phyloP scores from a whole-genome alignment of 2,329 filamentous ascomycete species.

The Dactylella cylindrospora region DNA sequence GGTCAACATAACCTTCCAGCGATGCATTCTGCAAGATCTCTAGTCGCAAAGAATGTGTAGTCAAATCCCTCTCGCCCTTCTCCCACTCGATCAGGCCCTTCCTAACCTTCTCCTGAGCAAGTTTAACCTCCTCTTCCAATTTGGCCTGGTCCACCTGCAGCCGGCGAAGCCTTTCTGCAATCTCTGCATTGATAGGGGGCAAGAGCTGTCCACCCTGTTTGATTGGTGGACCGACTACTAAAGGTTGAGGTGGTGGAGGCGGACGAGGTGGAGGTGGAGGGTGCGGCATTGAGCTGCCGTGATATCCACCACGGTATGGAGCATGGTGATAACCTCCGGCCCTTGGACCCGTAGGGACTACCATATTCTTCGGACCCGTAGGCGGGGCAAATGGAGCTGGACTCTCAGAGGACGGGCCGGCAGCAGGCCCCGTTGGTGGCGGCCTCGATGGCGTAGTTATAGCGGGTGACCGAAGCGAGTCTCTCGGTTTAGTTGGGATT shows the following conservation, averaged over 20 bases:
- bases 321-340: conserved; percentile 45
- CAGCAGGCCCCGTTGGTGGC: conserved; percentile 52
- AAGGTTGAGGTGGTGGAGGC: conserved; percentile 24
- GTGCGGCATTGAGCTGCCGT: conserved; percentile 45
- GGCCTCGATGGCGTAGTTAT: conserved; percentile 4
- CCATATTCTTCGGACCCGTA: conserved; percentile 64
- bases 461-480: conserved; percentile 6
- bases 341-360: conserved; percentile 39
- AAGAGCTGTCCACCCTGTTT: conserved; percentile 48
- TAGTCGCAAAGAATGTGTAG: conserved; percentile 46
- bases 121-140: conserved; percentile 47
- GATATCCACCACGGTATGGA: conserved; percentile 47
- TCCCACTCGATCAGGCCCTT: conserved; percentile 48
- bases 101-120: conserved; percentile 47
- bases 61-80: conserved; percentile 46
- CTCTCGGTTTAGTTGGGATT: not conserved
- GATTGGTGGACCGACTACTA: conserved; percentile 38
- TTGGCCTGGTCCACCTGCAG: conserved; percentile 47
- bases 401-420: conserved; percentile 61
- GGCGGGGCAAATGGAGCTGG: conserved; percentile 62
- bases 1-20: conserved; percentile 30
- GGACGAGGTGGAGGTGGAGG: conserved; percentile 42
- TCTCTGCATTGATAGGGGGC: conserved; percentile 47
- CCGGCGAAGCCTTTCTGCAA: conserved; percentile 46
- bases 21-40: conserved; percentile 46